Conservation (phyloP, 2,329 filamentous ascomycete species). For the Rutstroemia sp. region DNA sequence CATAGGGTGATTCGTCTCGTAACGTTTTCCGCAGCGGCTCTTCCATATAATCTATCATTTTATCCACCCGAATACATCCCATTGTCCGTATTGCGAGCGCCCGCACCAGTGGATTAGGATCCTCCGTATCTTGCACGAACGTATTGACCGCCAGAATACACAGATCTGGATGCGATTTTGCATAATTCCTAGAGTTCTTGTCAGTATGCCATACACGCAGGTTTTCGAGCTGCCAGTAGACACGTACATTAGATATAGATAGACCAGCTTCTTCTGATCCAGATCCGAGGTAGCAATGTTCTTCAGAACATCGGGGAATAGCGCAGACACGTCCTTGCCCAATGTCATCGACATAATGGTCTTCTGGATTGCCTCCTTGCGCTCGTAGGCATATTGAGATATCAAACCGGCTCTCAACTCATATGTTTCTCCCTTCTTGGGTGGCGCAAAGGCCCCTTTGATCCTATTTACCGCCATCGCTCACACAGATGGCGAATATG, state of each 20-base stretch:
- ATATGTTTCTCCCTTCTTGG: slow-evolving; percentile 95
- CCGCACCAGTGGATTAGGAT: slow-evolving; percentile 91
- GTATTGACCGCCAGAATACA: slow-evolving; percentile 99
- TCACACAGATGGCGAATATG: slow-evolving; percentile 33
- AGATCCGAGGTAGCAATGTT: slow-evolving; percentile 93
- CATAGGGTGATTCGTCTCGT: slow-evolving; percentile 94
- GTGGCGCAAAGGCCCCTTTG: slow-evolving; percentile 84
- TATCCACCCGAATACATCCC: slow-evolving; percentile 97
- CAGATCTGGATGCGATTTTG: slow-evolving; percentile 95
- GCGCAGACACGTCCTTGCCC: slow-evolving; percentile 93
- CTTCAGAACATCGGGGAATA: slow-evolving; percentile 97
- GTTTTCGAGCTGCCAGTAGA: not conserved
- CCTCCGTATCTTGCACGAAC: slow-evolving; percentile 97
- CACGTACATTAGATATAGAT: slow-evolving; percentile 85
- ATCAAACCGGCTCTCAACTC: slow-evolving; percentile 92
- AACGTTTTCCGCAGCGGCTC: slow-evolving; percentile 93
- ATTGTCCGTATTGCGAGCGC: slow-evolving; percentile 95
- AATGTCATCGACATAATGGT: slow-evolving; percentile 99
- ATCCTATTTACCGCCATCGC: slow-evolving; percentile 94
- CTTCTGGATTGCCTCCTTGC: slow-evolving; percentile 98
- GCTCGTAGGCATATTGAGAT: slow-evolving; percentile 98
- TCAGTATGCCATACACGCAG: slow-evolving; percentile 5
- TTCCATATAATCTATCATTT: slow-evolving; percentile 99
- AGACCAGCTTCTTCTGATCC: slow-evolving; percentile 99
- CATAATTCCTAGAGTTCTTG: slow-evolving; percentile 72